Evolutionary conservation across 306 rosid genomes (phyloP).

Genomic region (Senna siamea): DNA sequence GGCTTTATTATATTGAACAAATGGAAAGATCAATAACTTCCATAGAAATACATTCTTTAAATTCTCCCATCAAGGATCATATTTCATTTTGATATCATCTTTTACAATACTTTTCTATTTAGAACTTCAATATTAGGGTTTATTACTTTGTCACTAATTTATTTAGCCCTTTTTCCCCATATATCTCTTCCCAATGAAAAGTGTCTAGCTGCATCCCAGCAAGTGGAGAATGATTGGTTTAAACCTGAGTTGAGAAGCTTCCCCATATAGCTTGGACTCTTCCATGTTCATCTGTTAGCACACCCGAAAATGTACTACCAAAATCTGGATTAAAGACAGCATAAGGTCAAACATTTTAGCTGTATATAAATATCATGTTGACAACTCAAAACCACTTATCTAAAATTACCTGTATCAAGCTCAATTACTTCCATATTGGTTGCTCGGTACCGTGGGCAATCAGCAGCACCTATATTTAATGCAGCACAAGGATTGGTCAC

Average conservation of each 20-base stretch:
- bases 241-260: slow-evolving; percentile 99
- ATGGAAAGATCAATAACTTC: slow-evolving; percentile 35
- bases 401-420: slow-evolving; percentile 86
- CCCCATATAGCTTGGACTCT: slow-evolving; percentile 98
- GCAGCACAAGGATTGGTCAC: slow-evolving; percentile 97
- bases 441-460: slow-evolving; percentile 90
- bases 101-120: not conserved
- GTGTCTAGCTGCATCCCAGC: slow-evolving; percentile 6
- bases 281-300: slow-evolving; percentile 87
- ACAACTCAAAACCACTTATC: slow-evolving; percentile 3
- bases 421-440: slow-evolving; percentile 98
- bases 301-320: slow-evolving; percentile 95
- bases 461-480: slow-evolving; percentile 87
- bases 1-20: slow-evolving; percentile 37
- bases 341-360: slow-evolving; percentile 26
- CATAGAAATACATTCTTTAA: slow-evolving; percentile 27
- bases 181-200: slow-evolving; percentile 15
- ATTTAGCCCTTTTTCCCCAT: slow-evolving; percentile 3
- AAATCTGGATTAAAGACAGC: slow-evolving; percentile 62
- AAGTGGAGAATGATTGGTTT: slow-evolving; percentile 36
- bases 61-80: slow-evolving; percentile 25
- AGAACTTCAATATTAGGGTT: slow-evolving; percentile 8
- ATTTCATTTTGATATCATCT: slow-evolving; percentile 10
- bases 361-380: slow-evolving; percentile 20
- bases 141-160: slow-evolving; percentile 18